Evolutionary conservation across 495 filamentous ascomycete genomes (phyloP), one percentile per base, ranked within the genome.

Genomic region (Penicillium samsonianum): DNA sequence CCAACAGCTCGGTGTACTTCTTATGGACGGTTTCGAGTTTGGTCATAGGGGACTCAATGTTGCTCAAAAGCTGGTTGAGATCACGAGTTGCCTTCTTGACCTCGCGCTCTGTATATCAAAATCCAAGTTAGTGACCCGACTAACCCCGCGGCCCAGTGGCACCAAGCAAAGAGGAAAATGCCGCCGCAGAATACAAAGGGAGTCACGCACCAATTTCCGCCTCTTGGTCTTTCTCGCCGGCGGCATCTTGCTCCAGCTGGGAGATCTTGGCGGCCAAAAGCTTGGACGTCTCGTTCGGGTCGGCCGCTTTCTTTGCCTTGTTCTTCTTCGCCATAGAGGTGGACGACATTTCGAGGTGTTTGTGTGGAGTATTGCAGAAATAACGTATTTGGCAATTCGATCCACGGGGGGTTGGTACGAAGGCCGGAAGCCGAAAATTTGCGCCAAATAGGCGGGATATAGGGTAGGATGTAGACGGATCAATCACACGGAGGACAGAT

Each of bases 51-150:
- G 82, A 81, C 67, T 92, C 90, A 75, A 95, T 89, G 59, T 87
- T 90, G 56, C 84, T 88, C 20, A 92, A 86, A 30, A 91, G 83
- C 63, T 87, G 87, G 58, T 88, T 87, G 30, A 96, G 80, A 59
- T 97, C 94, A 60, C 94, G 84, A 60, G 91, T 96, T 14, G 91
- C 92, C 70, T 94, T 97, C 71, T 90, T 93, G 55, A 98, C 95
- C 74, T 90, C 88, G 42, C 86, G 84, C 66, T 90, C 88, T 89
- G 69, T 67, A 68, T 28, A 63, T 47, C 51, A 53, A 41, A 19
- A 50, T 10, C 31, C 57, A 49, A 26, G 51, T 67, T 65, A 73
- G 66, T 51, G 43, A 44, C 53, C 45, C 46, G 4, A 31, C 40
- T 43, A 50, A 44, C 53, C 40, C 12, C 22, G 41, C 26, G 25